phyloP scores from a whole-genome alignment of 768 basidiomycete genomes.

The Phlebiopsis flavidoalba region DNA sequence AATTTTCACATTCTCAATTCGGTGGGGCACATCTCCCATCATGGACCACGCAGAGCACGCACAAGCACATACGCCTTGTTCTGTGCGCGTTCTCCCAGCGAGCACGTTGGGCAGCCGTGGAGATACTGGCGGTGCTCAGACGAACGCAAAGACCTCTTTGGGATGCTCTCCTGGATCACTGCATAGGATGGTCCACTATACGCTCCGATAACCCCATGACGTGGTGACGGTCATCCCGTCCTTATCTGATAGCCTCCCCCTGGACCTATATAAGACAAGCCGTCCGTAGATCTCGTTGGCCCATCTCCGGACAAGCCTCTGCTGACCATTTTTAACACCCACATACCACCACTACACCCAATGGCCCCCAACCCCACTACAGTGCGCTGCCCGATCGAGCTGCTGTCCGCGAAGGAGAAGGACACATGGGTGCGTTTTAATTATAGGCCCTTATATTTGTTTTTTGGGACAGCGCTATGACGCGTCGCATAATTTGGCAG shows the following conservation, averaged over 20 bases:
- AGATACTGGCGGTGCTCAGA: neutral
- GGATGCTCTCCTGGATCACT: neutral
- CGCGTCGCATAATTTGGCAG: slow-evolving; percentile 25
- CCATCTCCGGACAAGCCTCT: neutral
- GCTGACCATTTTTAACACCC: neutral
- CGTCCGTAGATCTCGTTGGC: neutral
- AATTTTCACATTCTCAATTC: neutral
- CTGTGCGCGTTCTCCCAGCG: neutral
- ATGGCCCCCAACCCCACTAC: slow-evolving; percentile 51
- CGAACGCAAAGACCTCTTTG: neutral
- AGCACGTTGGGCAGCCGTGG: neutral
- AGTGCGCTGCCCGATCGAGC: slow-evolving; percentile 59
- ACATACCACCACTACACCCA: slow-evolving; percentile 6
- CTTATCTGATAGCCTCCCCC: neutral
- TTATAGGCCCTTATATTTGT: neutral
- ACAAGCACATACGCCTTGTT: neutral
- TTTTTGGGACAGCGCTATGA: neutral
- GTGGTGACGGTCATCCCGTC: neutral
- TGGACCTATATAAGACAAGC: slow-evolving; percentile 6
- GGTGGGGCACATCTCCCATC: neutral
- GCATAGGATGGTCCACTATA: too few relatives aligned
- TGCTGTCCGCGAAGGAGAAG: slow-evolving; percentile 41
- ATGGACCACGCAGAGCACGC: too few relatives aligned
- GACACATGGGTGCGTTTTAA: slow-evolving; percentile 44
- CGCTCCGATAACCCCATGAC: neutral